These are phyloP conservation scores for Leccinum fuscescens DNA, from an alignment of 1,284 basidiomycete genomes.

Conservation along the genomic window DNA sequence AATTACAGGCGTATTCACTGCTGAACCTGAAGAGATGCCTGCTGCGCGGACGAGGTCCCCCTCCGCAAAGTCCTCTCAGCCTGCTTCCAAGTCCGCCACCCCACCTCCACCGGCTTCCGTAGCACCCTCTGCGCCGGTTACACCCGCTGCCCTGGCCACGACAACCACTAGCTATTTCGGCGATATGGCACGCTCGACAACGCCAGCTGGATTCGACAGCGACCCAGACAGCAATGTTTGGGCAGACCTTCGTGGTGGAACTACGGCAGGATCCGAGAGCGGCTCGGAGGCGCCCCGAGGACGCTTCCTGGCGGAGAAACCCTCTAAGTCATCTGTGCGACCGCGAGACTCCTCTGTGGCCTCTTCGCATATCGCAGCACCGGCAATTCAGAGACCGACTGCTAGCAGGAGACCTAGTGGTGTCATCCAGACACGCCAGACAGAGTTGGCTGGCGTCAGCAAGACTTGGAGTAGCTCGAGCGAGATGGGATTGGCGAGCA, in stretches of 20 bases:
- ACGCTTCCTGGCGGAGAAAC: conserved; percentile 16
- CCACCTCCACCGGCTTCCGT: conserved; percentile 13
- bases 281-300: conserved; percentile 21
- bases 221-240: conserved; percentile 29
- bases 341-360: conserved; percentile 25
- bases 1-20: conserved; percentile 24
- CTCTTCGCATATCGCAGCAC: conserved; percentile 25
- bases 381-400: conserved; percentile 19
- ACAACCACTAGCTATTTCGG: conserved; percentile 20
- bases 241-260: conserved; percentile 19
- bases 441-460: conserved; percentile 31
- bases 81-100: conserved; percentile 19
- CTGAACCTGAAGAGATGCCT: conserved; percentile 30
- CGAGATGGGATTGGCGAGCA: conserved; percentile 23
- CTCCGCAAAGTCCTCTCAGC: conserved; percentile 14
- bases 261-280: conserved; percentile 16
- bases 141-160: conserved; percentile 22
- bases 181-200: conserved; percentile 30
- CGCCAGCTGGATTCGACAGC: conserved; percentile 23
- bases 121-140: conserved; percentile 20
- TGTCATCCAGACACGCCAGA: conserved; percentile 27
- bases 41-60: conserved; percentile 1
- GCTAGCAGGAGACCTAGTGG: conserved; percentile 28
- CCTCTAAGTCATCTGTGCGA: conserved; percentile 28
- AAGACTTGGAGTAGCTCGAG: conserved; percentile 33